Base-by-base conservation (phyloP, 2,329 filamentous ascomycete genomes). In the Pseudogymnoascus sp. region DNA sequence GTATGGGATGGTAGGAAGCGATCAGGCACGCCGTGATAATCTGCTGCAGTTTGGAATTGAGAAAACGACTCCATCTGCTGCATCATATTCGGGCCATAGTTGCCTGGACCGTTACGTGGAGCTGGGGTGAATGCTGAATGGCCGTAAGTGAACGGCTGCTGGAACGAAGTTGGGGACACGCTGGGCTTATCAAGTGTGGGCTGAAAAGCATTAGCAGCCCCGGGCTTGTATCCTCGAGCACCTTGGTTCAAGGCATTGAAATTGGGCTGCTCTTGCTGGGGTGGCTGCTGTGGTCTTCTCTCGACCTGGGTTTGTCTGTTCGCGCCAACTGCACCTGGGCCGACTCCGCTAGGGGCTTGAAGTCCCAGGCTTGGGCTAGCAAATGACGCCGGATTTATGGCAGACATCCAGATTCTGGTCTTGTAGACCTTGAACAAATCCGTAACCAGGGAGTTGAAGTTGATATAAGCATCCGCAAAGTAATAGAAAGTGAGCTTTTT, bases 341-440 rank as follows among this genome's bases (percentile, higher is more conserved):
- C 84, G 68, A 89, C 82, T 28, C 84, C 84, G 66, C 85, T 87
- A 1, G 88, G 86, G 2, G 87, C 85, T 72, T 88, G 87, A 21
- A 92, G 79, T 25, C 88, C 88, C 59, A 90, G 80, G 2, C 86
- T 86, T 16, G 90, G 89, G 66, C 87, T 93, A 23, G 90, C 90
- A 75, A 97, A 97, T 0, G 93, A 97, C 4, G 93, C 95, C 6
- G 95, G 95, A 74, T 99, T 99, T 75, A 99, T 96, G 3, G 95
- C 95, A 3, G 93, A 97, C 91, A 99, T 96, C 95, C 95, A 99
- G 71, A 99, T 99, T 69, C 96, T 87, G 21, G 93, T 96, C 80
- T 99, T 99, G 82, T 97, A 99, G 66, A 97, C 93, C 77, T 97
- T 97, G 84, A 97, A 99, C 11, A 99, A 82, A 73, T 99, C 95